Percentiles rank a stretch among this genome's conserved stretches.
These are phyloP conservation scores for Cordyceps cateniannulata DNA, from an alignment of 2,329 filamentous ascomycete species.

Conservation along the genomic window DNA sequence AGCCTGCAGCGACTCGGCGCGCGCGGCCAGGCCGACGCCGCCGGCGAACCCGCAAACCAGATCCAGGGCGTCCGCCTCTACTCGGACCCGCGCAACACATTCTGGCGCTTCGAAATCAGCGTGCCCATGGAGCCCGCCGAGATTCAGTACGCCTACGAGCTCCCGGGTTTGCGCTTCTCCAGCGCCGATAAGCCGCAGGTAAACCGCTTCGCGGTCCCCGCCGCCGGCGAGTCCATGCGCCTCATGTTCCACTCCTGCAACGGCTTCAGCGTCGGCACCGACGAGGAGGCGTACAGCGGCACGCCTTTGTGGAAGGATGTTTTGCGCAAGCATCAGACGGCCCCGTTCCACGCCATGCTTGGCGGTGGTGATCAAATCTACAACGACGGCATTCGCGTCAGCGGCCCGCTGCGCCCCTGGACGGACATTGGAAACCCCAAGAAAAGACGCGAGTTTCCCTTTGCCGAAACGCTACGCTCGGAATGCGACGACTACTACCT, in stretches of 20 bases:
- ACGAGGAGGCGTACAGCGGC: slow-evolving; percentile 80
- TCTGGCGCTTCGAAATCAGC: slow-evolving; percentile 84
- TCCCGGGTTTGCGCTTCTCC: slow-evolving; percentile 59
- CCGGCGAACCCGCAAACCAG: background rate
- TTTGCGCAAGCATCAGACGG: slow-evolving; percentile 67
- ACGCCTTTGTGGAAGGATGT: slow-evolving; percentile 96
- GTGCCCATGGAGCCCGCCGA: slow-evolving; percentile 68
- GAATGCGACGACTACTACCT: slow-evolving; percentile 89
- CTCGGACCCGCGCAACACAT: slow-evolving; percentile 66
- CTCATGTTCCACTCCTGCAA: slow-evolving; percentile 99
- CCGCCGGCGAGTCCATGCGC: slow-evolving; percentile 80
- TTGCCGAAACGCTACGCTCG: slow-evolving; percentile 70
- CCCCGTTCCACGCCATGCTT: slow-evolving; percentile 91
- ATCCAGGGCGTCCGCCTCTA: slow-evolving; percentile 54
- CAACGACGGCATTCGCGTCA: slow-evolving; percentile 84
- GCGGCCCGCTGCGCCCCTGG: slow-evolving; percentile 77
- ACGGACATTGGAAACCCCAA: slow-evolving; percentile 75
- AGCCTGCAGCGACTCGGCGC: slow-evolving; percentile 39
- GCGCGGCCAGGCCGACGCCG: slow-evolving; percentile 21
- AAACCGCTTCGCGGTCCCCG: slow-evolving; percentile 82
- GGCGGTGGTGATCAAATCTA: slow-evolving; percentile 96
- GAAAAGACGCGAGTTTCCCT: slow-evolving; percentile 72
- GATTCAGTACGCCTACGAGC: slow-evolving; percentile 70
- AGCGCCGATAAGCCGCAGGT: slow-evolving; percentile 47
- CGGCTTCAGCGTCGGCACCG: slow-evolving; percentile 84